A percentile compares a stretch with the other conserved stretches of the same genome.
Conservation (phyloP, 2,329 filamentous ascomycete species). For the Apiospora hydei region DNA sequence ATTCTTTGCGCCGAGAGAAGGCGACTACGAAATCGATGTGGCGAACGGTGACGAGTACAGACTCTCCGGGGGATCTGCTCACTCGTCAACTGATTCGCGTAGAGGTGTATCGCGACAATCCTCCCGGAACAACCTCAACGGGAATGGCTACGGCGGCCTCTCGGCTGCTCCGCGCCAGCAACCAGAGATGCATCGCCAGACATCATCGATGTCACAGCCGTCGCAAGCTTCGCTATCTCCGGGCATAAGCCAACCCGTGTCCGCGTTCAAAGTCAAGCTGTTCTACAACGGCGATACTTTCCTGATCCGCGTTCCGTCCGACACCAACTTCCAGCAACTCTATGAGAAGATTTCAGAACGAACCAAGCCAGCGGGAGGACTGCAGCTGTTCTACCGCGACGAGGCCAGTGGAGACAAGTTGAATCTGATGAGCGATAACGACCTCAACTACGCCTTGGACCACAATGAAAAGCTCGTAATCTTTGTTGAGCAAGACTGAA, state of each 20-base stretch:
- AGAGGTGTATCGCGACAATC: constrained; percentile 69
- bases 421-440: constrained; percentile 78
- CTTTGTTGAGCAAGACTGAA: constrained; percentile 65
- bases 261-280: constrained; percentile 90
- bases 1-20: constrained; percentile 88
- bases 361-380: constrained; percentile 73
- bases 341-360: constrained; percentile 86
- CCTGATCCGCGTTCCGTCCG: constrained; percentile 84
- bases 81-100: constrained; percentile 69
- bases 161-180: constrained; percentile 59
- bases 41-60: constrained; percentile 75
- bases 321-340: constrained; percentile 79
- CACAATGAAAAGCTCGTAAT: constrained; percentile 88
- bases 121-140: constrained; percentile 69
- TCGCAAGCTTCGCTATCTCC: constrained; percentile 64
- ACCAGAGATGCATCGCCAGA: constrained; percentile 51
- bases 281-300: constrained; percentile 93
- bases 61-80: constrained; percentile 73
- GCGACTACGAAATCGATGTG: constrained; percentile 90
- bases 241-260: constrained; percentile 52
- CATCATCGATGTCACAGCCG: constrained; percentile 57
- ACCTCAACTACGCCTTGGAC: constrained; percentile 80
- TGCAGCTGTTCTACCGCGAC: constrained; percentile 86
- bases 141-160: constrained; percentile 61
- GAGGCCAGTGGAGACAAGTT: constrained; percentile 79